phyloP scores from a whole-genome alignment of 129 eudicot species.

The Flaveria trinervia region DNA sequence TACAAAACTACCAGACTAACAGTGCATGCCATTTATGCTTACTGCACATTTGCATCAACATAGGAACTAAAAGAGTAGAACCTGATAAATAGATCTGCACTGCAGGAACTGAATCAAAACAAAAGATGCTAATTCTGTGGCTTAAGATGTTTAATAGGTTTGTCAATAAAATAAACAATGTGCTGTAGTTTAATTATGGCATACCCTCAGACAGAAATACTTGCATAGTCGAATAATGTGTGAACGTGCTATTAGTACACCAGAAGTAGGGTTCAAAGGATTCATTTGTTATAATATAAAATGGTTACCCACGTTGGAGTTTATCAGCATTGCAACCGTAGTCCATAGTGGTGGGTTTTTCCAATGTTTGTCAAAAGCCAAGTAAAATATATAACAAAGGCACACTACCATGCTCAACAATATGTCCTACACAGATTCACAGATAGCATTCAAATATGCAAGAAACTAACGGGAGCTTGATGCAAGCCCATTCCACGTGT shows the following conservation, averaged over 20 bases:
- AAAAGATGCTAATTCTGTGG: constrained; percentile 6
- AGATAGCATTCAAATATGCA: neutral
- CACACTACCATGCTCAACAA: neutral
- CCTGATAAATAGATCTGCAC: neutral
- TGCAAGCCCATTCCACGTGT: too few relatives aligned
- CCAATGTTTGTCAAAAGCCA: too few relatives aligned
- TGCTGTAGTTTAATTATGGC: neutral
- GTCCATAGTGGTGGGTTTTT: too few relatives aligned
- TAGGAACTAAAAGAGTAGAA: neutral
- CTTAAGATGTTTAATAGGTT: neutral
- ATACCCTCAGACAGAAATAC: neutral
- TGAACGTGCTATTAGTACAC: neutral
- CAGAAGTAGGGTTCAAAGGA: neutral
- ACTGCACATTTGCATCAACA: neutral
- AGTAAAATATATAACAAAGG: too few relatives aligned
- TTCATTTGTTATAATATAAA: too few relatives aligned
- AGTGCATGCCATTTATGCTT: neutral
- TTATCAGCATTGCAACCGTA: too few relatives aligned
- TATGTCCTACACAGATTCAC: neutral
- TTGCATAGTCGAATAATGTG: neutral
- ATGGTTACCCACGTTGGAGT: too few relatives aligned
- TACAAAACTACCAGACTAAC: neutral
- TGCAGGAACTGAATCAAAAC: neutral
- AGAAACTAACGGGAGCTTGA: neutral
- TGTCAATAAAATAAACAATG: neutral